Conservation (phyloP, 768 basidiomycete species). For the Termitomyces sp. region DNA sequence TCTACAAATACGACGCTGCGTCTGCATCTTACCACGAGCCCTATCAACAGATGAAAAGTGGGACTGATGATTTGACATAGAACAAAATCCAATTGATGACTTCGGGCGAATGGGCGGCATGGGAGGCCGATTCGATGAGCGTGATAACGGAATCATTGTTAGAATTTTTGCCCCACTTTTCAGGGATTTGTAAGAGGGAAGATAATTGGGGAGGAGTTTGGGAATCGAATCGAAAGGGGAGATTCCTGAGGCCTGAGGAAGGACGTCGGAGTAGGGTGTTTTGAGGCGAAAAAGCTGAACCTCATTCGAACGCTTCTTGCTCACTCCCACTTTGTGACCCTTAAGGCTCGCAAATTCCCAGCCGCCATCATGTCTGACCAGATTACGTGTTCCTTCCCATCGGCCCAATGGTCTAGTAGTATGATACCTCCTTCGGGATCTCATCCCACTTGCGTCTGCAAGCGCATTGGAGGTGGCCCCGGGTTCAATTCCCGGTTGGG, state of each 20-base stretch:
- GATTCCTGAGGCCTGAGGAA: no score
- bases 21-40: not conserved
- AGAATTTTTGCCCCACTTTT: not conserved
- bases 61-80: not conserved
- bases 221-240: no score
- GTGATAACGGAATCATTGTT: not conserved
- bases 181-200: no score
- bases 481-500: constrained; percentile 28
- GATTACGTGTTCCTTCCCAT: no score
- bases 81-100: not conserved
- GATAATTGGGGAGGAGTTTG: no score
- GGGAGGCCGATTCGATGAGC: no score
- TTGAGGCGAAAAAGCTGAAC: no score
- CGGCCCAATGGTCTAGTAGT: constrained; percentile 25
- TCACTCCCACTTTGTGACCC: no score
- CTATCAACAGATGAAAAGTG: not conserved
- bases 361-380: no score
- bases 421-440: constrained; percentile 26
- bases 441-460: not conserved
- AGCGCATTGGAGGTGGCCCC: constrained; percentile 21
- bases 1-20: not conserved
- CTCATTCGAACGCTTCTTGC: no score
- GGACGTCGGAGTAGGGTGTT: no score
- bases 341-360: no score
- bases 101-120: not conserved